Evolutionary conservation across 2,329 filamentous ascomycete genomes (phyloP).

Genomic region (Rhexocercosporidium sp.): DNA sequence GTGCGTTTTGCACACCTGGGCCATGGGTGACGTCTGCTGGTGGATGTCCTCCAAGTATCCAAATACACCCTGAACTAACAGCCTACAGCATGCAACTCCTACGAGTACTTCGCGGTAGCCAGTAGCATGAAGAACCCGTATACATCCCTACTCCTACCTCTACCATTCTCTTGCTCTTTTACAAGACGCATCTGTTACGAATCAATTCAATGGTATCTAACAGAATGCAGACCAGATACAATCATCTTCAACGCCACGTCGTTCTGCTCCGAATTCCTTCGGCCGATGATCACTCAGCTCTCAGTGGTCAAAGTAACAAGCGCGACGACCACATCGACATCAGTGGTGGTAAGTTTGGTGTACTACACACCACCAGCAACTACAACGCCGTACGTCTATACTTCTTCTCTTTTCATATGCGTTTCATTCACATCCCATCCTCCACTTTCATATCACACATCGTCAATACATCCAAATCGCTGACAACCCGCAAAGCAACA

Average conservation of each 20-base stretch:
- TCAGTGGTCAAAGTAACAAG: conserved; percentile 18
- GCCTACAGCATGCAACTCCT: conserved; percentile 20
- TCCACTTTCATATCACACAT: not conserved
- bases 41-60: not conserved
- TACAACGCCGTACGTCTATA: not conserved
- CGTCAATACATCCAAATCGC: too few species aligned
- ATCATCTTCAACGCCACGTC: conserved; percentile 21
- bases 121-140: conserved; percentile 29
- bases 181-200: too few species aligned
- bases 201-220: too few species aligned
- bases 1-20: conserved; percentile 16
- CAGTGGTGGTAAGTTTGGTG: conserved; percentile 9
- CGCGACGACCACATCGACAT: conserved; percentile 18
- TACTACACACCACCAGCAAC: conserved; percentile 12
- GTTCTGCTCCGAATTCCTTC: conserved; percentile 26
- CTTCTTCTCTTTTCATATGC: too few species aligned
- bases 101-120: conserved; percentile 25
- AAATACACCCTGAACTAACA: not conserved
- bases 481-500: too few species aligned
- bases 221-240: conserved; percentile 2
- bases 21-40: conserved; percentile 20
- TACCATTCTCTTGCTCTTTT: too few species aligned
- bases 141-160: not conserved
- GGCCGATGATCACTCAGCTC: conserved; percentile 18
- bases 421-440: not conserved